Conservation (phyloP, 768 basidiomycete genomes). For the Podaxis sp. region DNA sequence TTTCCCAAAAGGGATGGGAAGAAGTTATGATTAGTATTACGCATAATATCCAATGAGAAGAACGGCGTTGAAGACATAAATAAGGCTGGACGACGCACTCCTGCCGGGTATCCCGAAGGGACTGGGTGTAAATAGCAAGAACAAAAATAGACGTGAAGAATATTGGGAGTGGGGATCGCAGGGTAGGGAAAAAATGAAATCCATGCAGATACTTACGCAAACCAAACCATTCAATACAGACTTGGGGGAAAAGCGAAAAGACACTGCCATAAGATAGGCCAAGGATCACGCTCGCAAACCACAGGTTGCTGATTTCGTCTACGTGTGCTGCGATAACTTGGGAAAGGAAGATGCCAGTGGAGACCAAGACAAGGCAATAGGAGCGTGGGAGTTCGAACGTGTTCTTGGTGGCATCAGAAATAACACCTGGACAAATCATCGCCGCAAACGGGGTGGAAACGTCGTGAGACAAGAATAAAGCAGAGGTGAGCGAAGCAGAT, state of each 20-base stretch:
- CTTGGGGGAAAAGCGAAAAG: constrained; percentile 72
- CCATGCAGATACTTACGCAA: constrained; percentile 48
- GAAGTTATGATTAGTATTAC: constrained; percentile 16
- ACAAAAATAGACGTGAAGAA: not conserved
- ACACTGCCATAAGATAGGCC: constrained; percentile 69
- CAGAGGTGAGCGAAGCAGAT: not conserved
- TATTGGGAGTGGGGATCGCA: not conserved
- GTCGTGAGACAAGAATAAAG: not conserved
- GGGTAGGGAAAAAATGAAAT: not conserved
- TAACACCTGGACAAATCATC: constrained; percentile 41
- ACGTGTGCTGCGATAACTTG: constrained; percentile 58
- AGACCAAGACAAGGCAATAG: constrained; percentile 64
- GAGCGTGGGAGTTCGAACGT: constrained; percentile 59
- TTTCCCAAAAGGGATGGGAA: not conserved
- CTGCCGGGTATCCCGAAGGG: not conserved
- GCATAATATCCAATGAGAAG: not conserved
- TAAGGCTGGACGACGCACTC: not conserved
- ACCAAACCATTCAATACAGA: constrained; percentile 88
- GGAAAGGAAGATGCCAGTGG: constrained; percentile 64
- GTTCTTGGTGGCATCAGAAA: constrained; percentile 61
- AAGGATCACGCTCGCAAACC: constrained; percentile 50
- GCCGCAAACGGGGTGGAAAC: not conserved
- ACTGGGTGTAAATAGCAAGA: not conserved
- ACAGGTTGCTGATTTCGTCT: constrained; percentile 56
- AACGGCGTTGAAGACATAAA: not conserved